These are phyloP conservation scores for Fabrea salina DNA, from an alignment of 169 alveolate species.

Conservation along the genomic window DNA sequence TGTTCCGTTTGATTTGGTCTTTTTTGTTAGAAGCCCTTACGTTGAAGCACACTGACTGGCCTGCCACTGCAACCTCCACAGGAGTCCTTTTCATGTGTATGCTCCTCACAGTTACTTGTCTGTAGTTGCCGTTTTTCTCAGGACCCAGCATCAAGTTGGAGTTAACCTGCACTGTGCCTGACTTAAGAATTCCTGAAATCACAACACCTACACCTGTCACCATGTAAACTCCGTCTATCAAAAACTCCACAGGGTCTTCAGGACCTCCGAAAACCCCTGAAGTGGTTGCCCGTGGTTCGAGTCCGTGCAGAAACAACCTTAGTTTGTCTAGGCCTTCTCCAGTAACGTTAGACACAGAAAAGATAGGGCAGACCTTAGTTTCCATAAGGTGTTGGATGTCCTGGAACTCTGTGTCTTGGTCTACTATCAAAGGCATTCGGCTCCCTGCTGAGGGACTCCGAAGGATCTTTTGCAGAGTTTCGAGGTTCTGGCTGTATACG, in stretches of 20 bases:
- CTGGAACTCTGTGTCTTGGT: constrained; percentile 32
- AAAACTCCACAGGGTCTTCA: constrained; percentile 61
- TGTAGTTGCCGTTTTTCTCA: constrained; percentile 58
- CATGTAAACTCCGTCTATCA: constrained; percentile 59
- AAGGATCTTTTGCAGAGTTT: constrained; percentile 45
- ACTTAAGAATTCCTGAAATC: constrained; percentile 69
- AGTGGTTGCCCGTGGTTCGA: constrained; percentile 47
- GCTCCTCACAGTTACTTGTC: constrained; percentile 62
- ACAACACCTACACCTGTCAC: constrained; percentile 82
- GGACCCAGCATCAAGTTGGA: constrained; percentile 76
- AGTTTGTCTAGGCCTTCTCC: constrained; percentile 75
- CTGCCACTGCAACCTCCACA: constrained; percentile 64
- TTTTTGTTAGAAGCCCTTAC: constrained; percentile 65
- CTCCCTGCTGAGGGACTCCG: constrained; percentile 60
- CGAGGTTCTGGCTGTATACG: constrained; percentile 56
- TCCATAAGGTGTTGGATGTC: constrained; percentile 49
- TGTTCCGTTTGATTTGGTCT: constrained; percentile 53
- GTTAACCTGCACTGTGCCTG: constrained; percentile 66
- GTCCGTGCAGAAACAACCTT: constrained; percentile 54
- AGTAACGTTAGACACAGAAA: constrained; percentile 77
- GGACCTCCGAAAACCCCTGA: constrained; percentile 16
- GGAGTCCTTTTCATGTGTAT: constrained; percentile 72
- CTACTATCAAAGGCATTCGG: constrained; percentile 50
- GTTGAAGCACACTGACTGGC: constrained; percentile 69
- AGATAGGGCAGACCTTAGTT: constrained; percentile 69